Percentiles rank a stretch among this genome's conserved stretches.
These are phyloP conservation scores for Fusarium beomiforme DNA, from an alignment of 2,329 filamentous ascomycete species.

Conservation along the genomic window DNA sequence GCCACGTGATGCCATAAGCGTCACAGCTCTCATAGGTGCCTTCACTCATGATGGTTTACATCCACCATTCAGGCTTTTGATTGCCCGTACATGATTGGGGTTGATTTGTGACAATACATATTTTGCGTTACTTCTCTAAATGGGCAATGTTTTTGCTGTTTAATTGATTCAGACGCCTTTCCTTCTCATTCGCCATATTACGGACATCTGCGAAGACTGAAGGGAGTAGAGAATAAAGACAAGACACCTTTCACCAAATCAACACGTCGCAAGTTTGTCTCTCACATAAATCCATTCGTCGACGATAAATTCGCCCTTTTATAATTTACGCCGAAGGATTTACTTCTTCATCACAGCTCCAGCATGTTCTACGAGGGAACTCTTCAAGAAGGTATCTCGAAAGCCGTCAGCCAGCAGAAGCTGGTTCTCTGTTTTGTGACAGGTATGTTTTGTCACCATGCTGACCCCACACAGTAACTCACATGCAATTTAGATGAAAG, in stretches of 20 bases:
- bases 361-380: slow-evolving; percentile 84
- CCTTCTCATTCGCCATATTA: background rate
- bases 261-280: slow-evolving; percentile 7
- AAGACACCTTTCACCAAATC: slow-evolving; percentile 38
- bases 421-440: slow-evolving; percentile 86
- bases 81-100: background rate
- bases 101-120: background rate
- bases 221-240: slow-evolving; percentile 20
- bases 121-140: background rate
- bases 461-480: slow-evolving; percentile 12
- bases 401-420: slow-evolving; percentile 79
- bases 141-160: background rate
- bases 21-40: slow-evolving; percentile 25
- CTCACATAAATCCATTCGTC: background rate
- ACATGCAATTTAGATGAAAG: slow-evolving; percentile 52
- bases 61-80: background rate
- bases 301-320: background rate
- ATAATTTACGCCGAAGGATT: background rate
- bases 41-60: slow-evolving; percentile 12
- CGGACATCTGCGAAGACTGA: background rate
- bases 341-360: background rate
- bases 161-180: background rate
- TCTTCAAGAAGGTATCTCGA: slow-evolving; percentile 81
- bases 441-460: slow-evolving; percentile 59
- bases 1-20: slow-evolving; percentile 27